phyloP scores from a whole-genome alignment of 2,329 filamentous ascomycete genomes.

The Penicillium sp. region DNA sequence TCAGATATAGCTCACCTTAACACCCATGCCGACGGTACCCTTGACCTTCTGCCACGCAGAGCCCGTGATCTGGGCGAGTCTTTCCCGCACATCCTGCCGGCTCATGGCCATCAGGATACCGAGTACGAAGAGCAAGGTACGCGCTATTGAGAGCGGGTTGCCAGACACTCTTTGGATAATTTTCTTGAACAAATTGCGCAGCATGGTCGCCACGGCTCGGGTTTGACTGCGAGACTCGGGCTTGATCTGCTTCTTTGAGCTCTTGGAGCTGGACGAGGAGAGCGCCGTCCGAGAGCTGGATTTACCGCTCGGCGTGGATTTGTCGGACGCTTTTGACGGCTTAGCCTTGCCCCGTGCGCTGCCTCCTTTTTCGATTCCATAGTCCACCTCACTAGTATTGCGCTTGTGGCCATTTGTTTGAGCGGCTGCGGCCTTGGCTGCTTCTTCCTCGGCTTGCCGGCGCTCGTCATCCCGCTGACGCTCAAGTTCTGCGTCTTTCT shows the following conservation, averaged over 20 bases:
- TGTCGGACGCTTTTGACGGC: slow-evolving; percentile 32
- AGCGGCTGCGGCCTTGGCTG: slow-evolving; percentile 37
- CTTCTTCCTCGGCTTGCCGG: slow-evolving; percentile 40
- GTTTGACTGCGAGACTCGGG: slow-evolving; percentile 40
- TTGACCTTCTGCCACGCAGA: slow-evolving; percentile 78
- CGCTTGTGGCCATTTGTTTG: slow-evolving; percentile 46
- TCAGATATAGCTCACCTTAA: slow-evolving; percentile 94
- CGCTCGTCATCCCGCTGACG: slow-evolving; percentile 51
- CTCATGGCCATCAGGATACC: slow-evolving; percentile 77
- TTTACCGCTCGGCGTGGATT: slow-evolving; percentile 24
- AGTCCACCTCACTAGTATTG: slow-evolving; percentile 68
- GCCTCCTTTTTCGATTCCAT: slow-evolving; percentile 65
- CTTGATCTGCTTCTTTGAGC: slow-evolving; percentile 43
- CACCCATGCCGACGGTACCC: slow-evolving; percentile 89
- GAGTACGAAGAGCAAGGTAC: slow-evolving; percentile 75
- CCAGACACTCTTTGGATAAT: slow-evolving; percentile 55
- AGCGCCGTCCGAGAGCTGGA: slow-evolving; percentile 35
- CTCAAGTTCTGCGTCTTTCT: slow-evolving; percentile 58
- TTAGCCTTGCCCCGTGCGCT: slow-evolving; percentile 40
- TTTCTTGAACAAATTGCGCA: slow-evolving; percentile 54
- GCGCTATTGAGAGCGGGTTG: slow-evolving; percentile 58
- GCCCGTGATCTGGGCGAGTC: slow-evolving; percentile 68
- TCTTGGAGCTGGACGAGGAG: slow-evolving; percentile 39
- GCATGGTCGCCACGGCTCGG: slow-evolving; percentile 46
- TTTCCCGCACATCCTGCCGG: slow-evolving; percentile 72